Percentiles rank a stretch among this genome's conserved stretches.
Conservation (phyloP, 345 rosid species). For the Melastoma malabathricum region DNA sequence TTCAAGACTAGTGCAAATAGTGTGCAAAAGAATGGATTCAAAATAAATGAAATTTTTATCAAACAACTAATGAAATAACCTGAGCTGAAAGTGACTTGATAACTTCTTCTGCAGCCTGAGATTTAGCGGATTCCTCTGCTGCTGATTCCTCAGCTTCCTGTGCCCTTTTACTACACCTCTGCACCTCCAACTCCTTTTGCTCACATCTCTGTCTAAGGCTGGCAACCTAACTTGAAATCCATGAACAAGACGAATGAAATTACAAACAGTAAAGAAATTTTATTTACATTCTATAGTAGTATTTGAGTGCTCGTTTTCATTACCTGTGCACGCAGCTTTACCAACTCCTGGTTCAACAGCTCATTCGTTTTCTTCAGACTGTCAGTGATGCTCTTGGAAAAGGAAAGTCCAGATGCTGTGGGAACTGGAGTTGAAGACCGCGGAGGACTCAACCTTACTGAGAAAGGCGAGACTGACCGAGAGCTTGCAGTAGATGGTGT, state of each 20-base stretch:
- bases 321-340: slow-evolving; percentile 88
- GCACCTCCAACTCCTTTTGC: slow-evolving; percentile 72
- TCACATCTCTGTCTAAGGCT: slow-evolving; percentile 61
- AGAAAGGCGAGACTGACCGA: slow-evolving; percentile 92
- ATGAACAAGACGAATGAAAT: background rate
- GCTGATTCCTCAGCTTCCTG: slow-evolving; percentile 67
- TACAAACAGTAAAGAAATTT: background rate
- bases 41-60: background rate
- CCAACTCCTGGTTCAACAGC: slow-evolving; percentile 78
- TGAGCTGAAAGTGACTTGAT: slow-evolving; percentile 86
- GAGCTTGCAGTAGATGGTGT: slow-evolving; percentile 74
- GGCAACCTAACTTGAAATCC: slow-evolving; percentile 43
- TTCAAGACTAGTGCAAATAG: background rate
- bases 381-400: slow-evolving; percentile 64
- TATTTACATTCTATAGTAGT: background rate
- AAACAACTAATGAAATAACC: slow-evolving; percentile 24
- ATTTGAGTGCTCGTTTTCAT: background rate
- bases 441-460: slow-evolving; percentile 87
- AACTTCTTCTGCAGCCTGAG: slow-evolving; percentile 88
- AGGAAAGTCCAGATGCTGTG: slow-evolving; percentile 62
- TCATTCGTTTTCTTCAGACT: slow-evolving; percentile 94
- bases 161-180: slow-evolving; percentile 57
- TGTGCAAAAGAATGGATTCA: slow-evolving; percentile 2
- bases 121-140: slow-evolving; percentile 70
- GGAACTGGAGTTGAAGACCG: slow-evolving; percentile 92